Conservation (phyloP, 352 stramenopile genomes). For the Globisporangium carolinianum region DNA sequence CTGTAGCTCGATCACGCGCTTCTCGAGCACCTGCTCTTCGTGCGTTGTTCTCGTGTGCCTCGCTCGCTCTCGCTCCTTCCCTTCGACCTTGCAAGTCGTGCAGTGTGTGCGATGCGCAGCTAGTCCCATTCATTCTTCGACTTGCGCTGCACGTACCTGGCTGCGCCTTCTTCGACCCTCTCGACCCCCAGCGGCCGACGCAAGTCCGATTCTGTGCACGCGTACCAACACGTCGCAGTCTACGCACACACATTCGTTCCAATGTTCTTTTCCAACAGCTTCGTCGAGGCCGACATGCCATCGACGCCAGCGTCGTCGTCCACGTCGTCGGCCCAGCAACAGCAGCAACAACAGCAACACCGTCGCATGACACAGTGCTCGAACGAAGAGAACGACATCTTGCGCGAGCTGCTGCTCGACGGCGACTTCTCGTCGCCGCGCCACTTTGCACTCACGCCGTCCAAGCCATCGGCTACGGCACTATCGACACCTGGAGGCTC, state of each 20-base stretch:
- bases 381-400: slow-evolving; percentile 65
- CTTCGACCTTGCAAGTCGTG: background rate
- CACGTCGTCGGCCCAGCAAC: background rate
- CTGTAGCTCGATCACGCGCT: background rate
- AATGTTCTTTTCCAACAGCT: slow-evolving; percentile 75
- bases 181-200: background rate
- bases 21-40: background rate
- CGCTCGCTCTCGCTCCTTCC: too few relatives aligned
- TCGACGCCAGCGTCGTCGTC: background rate
- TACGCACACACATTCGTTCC: background rate
- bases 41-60: too few relatives aligned
- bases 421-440: slow-evolving; percentile 61
- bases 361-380: slow-evolving; percentile 33
- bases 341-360: slow-evolving; percentile 9
- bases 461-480: slow-evolving; percentile 26
- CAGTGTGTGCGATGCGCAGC: too few relatives aligned
- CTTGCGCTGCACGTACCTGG: slow-evolving; percentile 14
- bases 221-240: slow-evolving; percentile 1
- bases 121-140: slow-evolving; percentile 13
- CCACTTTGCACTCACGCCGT: slow-evolving; percentile 36
- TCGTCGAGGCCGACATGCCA: slow-evolving; percentile 42
- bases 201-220: slow-evolving; percentile 7
- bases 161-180: slow-evolving; percentile 7
- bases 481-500: slow-evolving; percentile 10
- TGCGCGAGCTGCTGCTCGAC: slow-evolving; percentile 68